phyloP scores from a whole-genome alignment of 495 filamentous ascomycete genomes.

The Penicillium chermesinum region DNA sequence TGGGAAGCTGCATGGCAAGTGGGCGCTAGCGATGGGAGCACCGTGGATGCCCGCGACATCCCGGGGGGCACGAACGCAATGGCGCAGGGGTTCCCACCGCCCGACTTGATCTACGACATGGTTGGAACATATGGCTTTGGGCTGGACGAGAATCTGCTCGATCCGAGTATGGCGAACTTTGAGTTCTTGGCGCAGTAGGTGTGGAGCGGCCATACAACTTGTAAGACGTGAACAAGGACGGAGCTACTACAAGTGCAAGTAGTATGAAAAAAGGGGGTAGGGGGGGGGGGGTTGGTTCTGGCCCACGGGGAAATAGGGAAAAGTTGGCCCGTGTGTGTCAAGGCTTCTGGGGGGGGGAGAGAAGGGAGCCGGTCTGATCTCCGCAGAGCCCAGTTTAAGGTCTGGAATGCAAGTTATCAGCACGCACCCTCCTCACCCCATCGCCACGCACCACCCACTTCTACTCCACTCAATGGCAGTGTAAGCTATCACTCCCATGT shows the following conservation, averaged over 20 bases:
- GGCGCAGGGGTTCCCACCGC: slow-evolving; percentile 45
- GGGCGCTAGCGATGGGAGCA: slow-evolving; percentile 11
- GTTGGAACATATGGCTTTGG: slow-evolving; percentile 47
- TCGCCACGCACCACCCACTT: slow-evolving; percentile 11
- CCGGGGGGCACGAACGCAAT: slow-evolving; percentile 44
- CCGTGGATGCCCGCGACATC: slow-evolving; percentile 21
- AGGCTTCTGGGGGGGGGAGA: background rate
- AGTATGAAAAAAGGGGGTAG: too few species aligned
- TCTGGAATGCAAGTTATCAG: slow-evolving; percentile 1
- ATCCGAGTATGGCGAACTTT: slow-evolving; percentile 45
- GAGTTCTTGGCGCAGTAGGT: slow-evolving; percentile 38
- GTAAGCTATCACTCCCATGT: slow-evolving; percentile 23
- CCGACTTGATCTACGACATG: slow-evolving; percentile 46
- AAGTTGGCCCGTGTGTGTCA: too few species aligned
- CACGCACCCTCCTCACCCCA: slow-evolving; percentile 10
- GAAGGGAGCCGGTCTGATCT: slow-evolving; percentile 12
- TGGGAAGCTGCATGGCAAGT: slow-evolving; percentile 38
- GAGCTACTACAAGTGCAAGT: background rate
- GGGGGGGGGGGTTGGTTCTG: too few species aligned
- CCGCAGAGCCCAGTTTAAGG: background rate
- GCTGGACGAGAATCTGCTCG: slow-evolving; percentile 42
- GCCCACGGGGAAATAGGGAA: too few species aligned
- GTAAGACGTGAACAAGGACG: background rate
- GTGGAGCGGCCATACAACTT: background rate
- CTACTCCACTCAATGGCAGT: slow-evolving; percentile 13